Percentiles rank a stretch among this genome's conserved stretches.
Evolutionary conservation across 805 yeast species (phyloP).

Genomic region (Saturnispora besseyi): DNA sequence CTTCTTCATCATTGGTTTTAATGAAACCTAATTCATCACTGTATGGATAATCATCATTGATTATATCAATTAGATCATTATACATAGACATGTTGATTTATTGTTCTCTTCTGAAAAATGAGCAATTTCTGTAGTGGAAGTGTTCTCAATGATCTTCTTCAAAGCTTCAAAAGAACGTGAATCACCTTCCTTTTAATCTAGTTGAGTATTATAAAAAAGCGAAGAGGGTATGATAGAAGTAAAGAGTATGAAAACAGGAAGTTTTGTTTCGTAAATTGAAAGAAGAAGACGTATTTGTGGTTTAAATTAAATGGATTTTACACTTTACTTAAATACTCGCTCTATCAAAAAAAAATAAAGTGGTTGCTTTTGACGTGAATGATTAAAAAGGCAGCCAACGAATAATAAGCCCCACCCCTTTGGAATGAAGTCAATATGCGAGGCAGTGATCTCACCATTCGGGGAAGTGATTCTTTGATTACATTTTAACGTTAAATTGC

Average conservation of each 20-base stretch:
- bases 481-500: no score
- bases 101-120: background rate
- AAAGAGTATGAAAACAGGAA: background rate
- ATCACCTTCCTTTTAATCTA: background rate
- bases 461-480: no score
- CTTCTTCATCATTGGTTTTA: background rate
- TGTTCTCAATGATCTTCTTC: background rate
- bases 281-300: background rate
- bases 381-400: background rate
- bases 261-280: background rate
- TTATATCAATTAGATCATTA: background rate
- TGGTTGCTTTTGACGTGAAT: background rate
- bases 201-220: background rate
- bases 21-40: background rate
- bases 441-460: no score
- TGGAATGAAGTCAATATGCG: no score
- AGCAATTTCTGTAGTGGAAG: background rate
- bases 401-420: background rate
- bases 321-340: background rate
- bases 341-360: background rate
- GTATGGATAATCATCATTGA: background rate
- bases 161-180: background rate
- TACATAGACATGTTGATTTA: background rate
- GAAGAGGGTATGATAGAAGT: background rate
- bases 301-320: background rate